Conservation (phyloP, 31 red algal species). For the Endocladia muricata region DNA sequence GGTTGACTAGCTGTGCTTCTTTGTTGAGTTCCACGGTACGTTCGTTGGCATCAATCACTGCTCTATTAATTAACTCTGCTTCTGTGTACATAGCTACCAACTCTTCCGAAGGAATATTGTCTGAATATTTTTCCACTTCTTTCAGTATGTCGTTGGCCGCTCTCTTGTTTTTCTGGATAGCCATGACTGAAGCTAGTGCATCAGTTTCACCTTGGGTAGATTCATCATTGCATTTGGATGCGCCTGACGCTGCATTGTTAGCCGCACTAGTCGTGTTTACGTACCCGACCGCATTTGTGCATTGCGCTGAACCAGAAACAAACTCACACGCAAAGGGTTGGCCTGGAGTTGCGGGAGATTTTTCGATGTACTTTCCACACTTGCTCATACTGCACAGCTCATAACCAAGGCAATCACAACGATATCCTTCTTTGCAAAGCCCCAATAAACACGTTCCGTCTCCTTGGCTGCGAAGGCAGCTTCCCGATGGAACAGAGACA, state of each 20-base stretch:
- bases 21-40: neutral
- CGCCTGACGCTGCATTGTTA: conserved; percentile 5
- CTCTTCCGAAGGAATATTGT: neutral
- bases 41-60: neutral
- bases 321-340: conserved; percentile 6
- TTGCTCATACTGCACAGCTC: conserved; percentile 11
- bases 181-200: neutral
- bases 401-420: conserved; percentile 36
- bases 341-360: neutral
- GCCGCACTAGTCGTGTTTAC: conserved; percentile 14
- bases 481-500: neutral
- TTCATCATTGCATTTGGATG: conserved; percentile 1
- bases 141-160: neutral
- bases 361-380: conserved; percentile 3
- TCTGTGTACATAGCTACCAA: neutral
- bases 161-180: conserved; percentile 6
- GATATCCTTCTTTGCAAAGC: conserved; percentile 5
- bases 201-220: conserved; percentile 7
- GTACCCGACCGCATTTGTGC: neutral
- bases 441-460: conserved; percentile 23
- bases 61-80: neutral
- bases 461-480: neutral
- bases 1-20: neutral
- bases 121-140: neutral
- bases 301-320: neutral